These are phyloP conservation scores for Aaosphaeria pasadenensis DNA, from an alignment of 2,329 filamentous ascomycete species.

Conservation along the genomic window DNA sequence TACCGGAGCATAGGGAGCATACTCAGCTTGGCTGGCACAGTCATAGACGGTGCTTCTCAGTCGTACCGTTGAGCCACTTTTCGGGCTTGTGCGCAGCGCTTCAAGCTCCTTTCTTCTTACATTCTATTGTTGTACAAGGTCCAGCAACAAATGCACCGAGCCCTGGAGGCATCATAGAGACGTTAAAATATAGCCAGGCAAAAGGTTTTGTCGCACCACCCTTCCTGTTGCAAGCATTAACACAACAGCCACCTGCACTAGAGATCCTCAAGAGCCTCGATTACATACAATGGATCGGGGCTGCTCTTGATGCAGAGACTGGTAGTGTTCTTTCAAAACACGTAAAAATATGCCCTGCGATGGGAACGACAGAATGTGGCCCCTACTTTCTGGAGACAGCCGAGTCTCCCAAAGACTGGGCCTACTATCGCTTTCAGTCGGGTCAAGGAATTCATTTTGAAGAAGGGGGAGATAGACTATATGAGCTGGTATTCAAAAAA, in stretches of 20 bases:
- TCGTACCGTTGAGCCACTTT: conserved; percentile 2
- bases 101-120: conserved; percentile 6
- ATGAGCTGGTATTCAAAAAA: conserved; percentile 9
- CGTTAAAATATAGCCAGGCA: conserved; percentile 1
- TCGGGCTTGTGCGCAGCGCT: conserved; percentile 8
- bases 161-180: background rate
- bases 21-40: conserved; percentile 4
- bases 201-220: conserved; percentile 4
- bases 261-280: conserved; percentile 3
- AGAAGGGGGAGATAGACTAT: conserved; percentile 1
- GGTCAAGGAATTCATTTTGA: conserved; percentile 9
- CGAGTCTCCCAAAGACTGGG: conserved; percentile 8
- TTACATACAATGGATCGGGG: conserved; percentile 9
- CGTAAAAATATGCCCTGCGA: conserved; percentile 3
- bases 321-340: conserved; percentile 3
- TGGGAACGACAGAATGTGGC: conserved; percentile 13
- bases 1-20: conserved; percentile 4
- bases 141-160: background rate
- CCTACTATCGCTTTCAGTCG: conserved; percentile 10
- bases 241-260: conserved; percentile 2
- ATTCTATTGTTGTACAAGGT: conserved; percentile 3
- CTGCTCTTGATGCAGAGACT: conserved; percentile 1
- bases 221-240: conserved; percentile 4
- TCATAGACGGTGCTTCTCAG: background rate
- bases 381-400: conserved; percentile 5